Percentiles rank a stretch among this genome's conserved stretches.
phyloP scores from a whole-genome alignment of 2,329 filamentous ascomycete genomes.

The Cercospora citrullina region DNA sequence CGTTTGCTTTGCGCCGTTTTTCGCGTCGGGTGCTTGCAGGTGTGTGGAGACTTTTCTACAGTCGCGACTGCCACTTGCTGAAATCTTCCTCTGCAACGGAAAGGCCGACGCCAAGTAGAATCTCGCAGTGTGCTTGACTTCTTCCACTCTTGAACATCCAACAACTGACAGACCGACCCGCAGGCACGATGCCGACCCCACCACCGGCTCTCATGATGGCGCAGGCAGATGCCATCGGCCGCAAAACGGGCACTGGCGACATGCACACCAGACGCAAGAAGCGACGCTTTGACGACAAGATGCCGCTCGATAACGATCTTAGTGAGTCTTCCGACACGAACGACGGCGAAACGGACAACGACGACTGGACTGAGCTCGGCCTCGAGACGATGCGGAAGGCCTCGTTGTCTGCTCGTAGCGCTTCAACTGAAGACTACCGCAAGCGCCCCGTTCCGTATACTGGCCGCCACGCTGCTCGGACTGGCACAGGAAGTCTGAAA shows the following conservation, averaged over 20 bases:
- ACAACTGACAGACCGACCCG: neutral
- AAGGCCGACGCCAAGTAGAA: neutral
- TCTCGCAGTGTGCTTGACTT: neutral
- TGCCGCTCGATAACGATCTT: slow-evolving; percentile 71
- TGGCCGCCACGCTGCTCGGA: slow-evolving; percentile 29
- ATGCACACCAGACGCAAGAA: slow-evolving; percentile 27
- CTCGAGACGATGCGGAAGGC: slow-evolving; percentile 76
- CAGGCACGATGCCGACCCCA: neutral
- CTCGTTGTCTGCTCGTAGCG: slow-evolving; percentile 43
- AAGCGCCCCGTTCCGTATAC: slow-evolving; percentile 33
- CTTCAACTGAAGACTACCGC: slow-evolving; percentile 33
- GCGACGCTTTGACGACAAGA: slow-evolving; percentile 56
- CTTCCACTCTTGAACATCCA: neutral
- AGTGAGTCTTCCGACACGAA: slow-evolving; percentile 33
- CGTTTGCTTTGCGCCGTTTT: neutral
- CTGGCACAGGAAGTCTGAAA: slow-evolving; percentile 27
- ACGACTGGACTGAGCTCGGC: slow-evolving; percentile 91
- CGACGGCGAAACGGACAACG: slow-evolving; percentile 81
- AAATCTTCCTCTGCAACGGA: neutral
- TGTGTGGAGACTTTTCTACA: neutral
- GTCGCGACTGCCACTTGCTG: neutral
- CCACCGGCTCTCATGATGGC: neutral
- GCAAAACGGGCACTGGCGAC: slow-evolving; percentile 14
- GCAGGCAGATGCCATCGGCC: neutral
- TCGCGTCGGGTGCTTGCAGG: neutral